These are phyloP conservation scores for Cocos nucifera DNA, from an alignment of 176 grass and related monocot genomes.

Conservation along the genomic window DNA sequence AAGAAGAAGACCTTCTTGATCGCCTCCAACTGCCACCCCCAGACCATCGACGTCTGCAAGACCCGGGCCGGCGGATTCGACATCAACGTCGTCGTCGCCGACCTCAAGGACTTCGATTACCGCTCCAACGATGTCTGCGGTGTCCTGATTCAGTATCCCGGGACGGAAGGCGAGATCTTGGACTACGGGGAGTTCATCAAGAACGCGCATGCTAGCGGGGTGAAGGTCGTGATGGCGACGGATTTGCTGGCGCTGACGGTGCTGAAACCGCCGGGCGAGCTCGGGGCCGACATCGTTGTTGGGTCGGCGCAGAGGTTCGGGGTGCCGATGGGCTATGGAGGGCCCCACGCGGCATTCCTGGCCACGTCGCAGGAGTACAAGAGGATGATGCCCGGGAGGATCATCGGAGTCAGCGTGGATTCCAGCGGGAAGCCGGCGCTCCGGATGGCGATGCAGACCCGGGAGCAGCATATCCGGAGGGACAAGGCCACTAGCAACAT, in stretches of 20 bases:
- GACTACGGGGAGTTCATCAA: slow-evolving; percentile 79
- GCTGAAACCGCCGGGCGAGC: slow-evolving; percentile 79
- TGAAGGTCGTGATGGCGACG: slow-evolving; percentile 95
- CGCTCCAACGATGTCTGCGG: slow-evolving; percentile 77
- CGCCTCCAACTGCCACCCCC: slow-evolving; percentile 88
- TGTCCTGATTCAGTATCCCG: slow-evolving; percentile 84
- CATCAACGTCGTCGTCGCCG: slow-evolving; percentile 61
- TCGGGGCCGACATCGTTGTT: slow-evolving; percentile 85
- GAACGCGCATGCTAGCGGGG: slow-evolving; percentile 72
- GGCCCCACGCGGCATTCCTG: slow-evolving; percentile 90
- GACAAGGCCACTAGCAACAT: slow-evolving; percentile 99
- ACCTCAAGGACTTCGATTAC: slow-evolving; percentile 80
- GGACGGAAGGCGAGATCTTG: slow-evolving; percentile 83
- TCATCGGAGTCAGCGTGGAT: slow-evolving; percentile 86
- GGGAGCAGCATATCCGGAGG: slow-evolving; percentile 93
- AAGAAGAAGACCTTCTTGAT: slow-evolving; percentile 92
- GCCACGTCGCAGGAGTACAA: slow-evolving; percentile 99
- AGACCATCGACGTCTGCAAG: slow-evolving; percentile 85
- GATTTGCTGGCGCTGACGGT: slow-evolving; percentile 80
- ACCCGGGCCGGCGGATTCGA: slow-evolving; percentile 75
- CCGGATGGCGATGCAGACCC: slow-evolving; percentile 97
- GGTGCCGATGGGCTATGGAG: slow-evolving; percentile 97
- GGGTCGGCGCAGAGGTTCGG: slow-evolving; percentile 94
- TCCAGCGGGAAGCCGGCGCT: slow-evolving; percentile 80
- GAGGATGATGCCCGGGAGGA: slow-evolving; percentile 83